phyloP scores from a whole-genome alignment of 2,329 filamentous ascomycete species.

The Tolypocladium capitatum region DNA sequence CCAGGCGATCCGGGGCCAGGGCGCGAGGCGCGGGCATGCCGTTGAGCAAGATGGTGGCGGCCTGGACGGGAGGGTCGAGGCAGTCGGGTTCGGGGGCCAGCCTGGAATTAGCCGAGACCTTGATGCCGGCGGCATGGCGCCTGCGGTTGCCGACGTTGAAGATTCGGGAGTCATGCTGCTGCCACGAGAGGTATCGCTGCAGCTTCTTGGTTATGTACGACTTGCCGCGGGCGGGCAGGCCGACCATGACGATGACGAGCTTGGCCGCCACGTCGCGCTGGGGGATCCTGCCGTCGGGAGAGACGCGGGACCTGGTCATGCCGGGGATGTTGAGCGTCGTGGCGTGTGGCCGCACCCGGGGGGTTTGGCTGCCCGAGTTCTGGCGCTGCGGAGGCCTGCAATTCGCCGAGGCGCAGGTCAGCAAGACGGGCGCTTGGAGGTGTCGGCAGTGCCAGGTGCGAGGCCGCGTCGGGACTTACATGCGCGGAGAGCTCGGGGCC shows the following conservation, averaged over 20 bases:
- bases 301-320: conserved; percentile 88
- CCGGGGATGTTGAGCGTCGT: conserved; percentile 96
- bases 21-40: conserved; percentile 26
- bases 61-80: conserved; percentile 34
- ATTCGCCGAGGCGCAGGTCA: neutral
- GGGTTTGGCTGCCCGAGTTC: conserved; percentile 65
- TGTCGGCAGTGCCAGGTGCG: neutral
- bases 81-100: conserved; percentile 20
- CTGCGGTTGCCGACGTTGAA: conserved; percentile 95
- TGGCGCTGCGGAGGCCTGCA: conserved; percentile 53
- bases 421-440: neutral
- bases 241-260: conserved; percentile 96
- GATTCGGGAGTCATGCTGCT: conserved; percentile 88
- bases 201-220: conserved; percentile 99
- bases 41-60: conserved; percentile 45
- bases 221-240: conserved; percentile 86
- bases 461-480: conserved; percentile 30
- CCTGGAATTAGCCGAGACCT: conserved; percentile 20
- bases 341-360: conserved; percentile 66
- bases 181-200: conserved; percentile 88
- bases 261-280: conserved; percentile 91
- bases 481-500: conserved; percentile 43
- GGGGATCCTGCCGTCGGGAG: conserved; percentile 87
- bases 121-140: conserved; percentile 58
- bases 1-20: conserved; percentile 16